Conservation (phyloP, 139 green algal species). For the Tetraselmis chui region DNA sequence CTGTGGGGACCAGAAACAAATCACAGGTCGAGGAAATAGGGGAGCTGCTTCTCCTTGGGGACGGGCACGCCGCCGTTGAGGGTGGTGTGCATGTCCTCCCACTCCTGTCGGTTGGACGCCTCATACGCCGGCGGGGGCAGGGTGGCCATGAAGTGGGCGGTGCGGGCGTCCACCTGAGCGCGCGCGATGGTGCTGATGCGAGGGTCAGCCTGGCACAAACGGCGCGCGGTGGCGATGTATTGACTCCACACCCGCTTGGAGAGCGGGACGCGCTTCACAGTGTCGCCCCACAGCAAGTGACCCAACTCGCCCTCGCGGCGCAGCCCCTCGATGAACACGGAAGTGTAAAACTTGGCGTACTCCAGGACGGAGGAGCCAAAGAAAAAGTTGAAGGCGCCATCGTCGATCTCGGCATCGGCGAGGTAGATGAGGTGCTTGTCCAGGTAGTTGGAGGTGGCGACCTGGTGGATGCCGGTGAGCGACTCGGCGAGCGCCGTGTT, state of each 20-base stretch:
- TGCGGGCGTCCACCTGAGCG: background rate
- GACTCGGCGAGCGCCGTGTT: background rate
- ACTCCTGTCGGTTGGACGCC: background rate
- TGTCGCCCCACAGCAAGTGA: background rate
- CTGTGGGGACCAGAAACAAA: no score
- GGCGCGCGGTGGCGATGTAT: background rate
- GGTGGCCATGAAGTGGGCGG: background rate
- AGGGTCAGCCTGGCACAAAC: background rate
- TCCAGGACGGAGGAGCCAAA: slow-evolving; percentile 5
- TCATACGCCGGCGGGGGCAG: background rate
- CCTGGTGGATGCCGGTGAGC: background rate
- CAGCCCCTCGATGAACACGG: background rate
- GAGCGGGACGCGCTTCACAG: background rate
- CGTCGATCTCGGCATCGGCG: slow-evolving; percentile 1
- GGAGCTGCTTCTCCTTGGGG: background rate
- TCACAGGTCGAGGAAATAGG: background rate
- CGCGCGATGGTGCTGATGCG: background rate
- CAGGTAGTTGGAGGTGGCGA: background rate
- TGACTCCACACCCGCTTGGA: background rate
- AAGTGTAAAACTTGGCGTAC: background rate
- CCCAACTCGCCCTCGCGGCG: background rate
- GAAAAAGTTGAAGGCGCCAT: slow-evolving; percentile 3
- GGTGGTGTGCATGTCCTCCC: slow-evolving; percentile 1
- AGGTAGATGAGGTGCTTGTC: slow-evolving; percentile 8
- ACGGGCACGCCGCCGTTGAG: background rate